Conservation (phyloP, 2,329 filamentous ascomycete genomes). For the Mollisiaceae sp. region DNA sequence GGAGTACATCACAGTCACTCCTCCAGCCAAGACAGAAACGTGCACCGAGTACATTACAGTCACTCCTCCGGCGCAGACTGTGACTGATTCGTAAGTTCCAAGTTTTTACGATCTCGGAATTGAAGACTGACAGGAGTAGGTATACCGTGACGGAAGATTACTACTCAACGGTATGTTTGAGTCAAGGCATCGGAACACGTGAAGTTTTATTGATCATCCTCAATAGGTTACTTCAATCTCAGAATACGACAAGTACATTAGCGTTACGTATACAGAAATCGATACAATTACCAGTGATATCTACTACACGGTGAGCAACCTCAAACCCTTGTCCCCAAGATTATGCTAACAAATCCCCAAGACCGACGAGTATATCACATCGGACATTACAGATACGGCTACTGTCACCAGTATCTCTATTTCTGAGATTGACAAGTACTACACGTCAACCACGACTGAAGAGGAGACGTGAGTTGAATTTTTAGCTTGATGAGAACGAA, state of each 20-base stretch:
- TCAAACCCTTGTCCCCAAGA: not conserved
- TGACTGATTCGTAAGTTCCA: not conserved
- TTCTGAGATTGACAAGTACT: constrained; percentile 2
- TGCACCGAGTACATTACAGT: constrained; percentile 15
- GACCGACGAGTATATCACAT: not conserved
- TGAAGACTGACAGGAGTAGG: not conserved
- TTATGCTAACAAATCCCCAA: not conserved
- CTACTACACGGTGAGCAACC: not conserved
- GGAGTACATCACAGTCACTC: constrained; percentile 12
- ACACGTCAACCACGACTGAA: constrained; percentile 4
- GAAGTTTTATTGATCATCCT: not conserved
- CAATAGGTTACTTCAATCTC: not conserved
- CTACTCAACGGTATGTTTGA: constrained; percentile 11
- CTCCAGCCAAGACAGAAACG: constrained; percentile 13
- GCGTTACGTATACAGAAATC: constrained; percentile 3
- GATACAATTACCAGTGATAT: not conserved
- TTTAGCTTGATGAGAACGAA: not conserved
- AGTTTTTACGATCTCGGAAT: not conserved
- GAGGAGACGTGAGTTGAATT: constrained; percentile 13
- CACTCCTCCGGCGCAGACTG: not conserved
- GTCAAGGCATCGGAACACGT: not conserved
- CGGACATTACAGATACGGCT: not conserved
- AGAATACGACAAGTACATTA: not conserved
- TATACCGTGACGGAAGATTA: constrained; percentile 7
- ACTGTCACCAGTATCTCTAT: not conserved